Evolutionary conservation across 1,139 yeast genomes (phyloP).

Genomic region (Neolecta irregularis): DNA sequence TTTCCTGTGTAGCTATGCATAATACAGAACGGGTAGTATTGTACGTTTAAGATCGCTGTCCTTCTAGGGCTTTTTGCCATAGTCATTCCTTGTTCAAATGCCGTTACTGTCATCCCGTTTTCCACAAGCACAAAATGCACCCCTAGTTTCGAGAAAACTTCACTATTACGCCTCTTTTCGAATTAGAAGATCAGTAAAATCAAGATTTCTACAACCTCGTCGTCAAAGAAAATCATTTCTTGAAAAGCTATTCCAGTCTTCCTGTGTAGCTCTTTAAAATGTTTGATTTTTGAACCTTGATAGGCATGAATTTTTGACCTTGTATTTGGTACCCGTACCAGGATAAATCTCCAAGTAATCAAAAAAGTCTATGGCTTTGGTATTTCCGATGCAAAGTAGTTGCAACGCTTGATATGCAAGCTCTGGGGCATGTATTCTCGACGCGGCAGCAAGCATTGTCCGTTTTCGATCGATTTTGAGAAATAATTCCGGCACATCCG

Average conservation of each 20-base stretch:
- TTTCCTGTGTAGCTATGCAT: no score
- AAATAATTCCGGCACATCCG: conserved; percentile 46
- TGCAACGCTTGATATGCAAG: conserved; percentile 44
- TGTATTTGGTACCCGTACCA: conserved; percentile 10
- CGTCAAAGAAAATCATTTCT: conserved; percentile 52
- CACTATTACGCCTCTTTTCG: no score
- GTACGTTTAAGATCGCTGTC: no score
- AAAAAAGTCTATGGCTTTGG: conserved; percentile 26
- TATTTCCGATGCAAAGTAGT: conserved; percentile 31
- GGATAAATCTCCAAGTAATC: conserved; percentile 22
- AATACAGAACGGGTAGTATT: no score
- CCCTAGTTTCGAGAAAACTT: no score
- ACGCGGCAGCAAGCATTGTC: conserved; percentile 40
- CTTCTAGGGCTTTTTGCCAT: no score
- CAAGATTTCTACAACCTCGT: no score
- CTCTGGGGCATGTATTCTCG: conserved; percentile 45
- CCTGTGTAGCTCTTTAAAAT: conserved; percentile 36
- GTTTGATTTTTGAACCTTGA: conserved; percentile 44
- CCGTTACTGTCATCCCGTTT: no score
- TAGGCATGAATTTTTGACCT: not conserved
- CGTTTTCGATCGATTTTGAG: conserved; percentile 30
- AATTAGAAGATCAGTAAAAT: no score
- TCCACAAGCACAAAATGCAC: no score
- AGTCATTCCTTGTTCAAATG: no score
- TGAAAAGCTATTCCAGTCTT: conserved; percentile 34